phyloP scores from a whole-genome alignment of 495 filamentous ascomycete genomes.

The Staphylotrichum tortipilum region DNA sequence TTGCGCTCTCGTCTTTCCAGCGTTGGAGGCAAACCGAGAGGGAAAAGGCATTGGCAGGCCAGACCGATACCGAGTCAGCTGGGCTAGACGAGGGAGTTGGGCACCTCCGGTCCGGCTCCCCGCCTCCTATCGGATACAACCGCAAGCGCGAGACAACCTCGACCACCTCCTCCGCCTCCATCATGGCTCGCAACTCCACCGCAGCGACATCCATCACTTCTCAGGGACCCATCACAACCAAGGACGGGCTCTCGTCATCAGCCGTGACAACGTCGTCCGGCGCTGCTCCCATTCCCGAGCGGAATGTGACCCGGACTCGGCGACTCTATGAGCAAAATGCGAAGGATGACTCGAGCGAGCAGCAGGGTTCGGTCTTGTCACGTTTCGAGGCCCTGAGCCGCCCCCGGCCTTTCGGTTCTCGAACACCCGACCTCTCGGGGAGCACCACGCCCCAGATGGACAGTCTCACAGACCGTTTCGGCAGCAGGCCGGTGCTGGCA shows the following conservation, averaged over 20 bases:
- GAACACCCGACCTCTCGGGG: conserved; percentile 37
- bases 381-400: conserved; percentile 67
- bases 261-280: conserved; percentile 24
- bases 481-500: conserved; percentile 27
- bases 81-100: conserved; percentile 32
- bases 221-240: conserved; percentile 46
- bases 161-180: conserved; percentile 70
- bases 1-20: conserved; percentile 72
- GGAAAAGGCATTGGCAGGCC: conserved; percentile 42
- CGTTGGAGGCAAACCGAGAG: conserved; percentile 48
- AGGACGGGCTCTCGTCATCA: conserved; percentile 36
- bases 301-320: conserved; percentile 54
- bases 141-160: conserved; percentile 77
- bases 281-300: conserved; percentile 33
- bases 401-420: conserved; percentile 43
- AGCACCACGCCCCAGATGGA: conserved; percentile 25
- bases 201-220: conserved; percentile 90
- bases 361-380: conserved; percentile 67
- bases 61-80: conserved; percentile 24
- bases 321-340: conserved; percentile 81
- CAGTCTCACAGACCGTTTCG: conserved; percentile 26
- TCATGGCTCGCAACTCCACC: conserved; percentile 67
- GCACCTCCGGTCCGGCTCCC: conserved; percentile 48
- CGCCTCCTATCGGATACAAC: conserved; percentile 53
- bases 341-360: conserved; percentile 69